phyloP scores from a whole-genome alignment of 768 basidiomycete genomes.

The Tubosaeta sp. region DNA sequence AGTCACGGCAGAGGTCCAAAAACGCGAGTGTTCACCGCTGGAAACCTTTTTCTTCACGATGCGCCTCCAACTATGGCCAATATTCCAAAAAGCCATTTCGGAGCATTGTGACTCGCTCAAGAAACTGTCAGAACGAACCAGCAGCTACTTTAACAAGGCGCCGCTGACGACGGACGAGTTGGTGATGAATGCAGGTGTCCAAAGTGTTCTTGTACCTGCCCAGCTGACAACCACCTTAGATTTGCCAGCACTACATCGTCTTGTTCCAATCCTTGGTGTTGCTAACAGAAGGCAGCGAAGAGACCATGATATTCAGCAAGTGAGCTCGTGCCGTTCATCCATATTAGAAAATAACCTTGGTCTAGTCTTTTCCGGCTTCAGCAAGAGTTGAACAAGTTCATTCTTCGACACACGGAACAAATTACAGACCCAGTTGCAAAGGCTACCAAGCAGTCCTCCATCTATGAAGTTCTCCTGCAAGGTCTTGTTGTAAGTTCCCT shows the following conservation, averaged over 20 bases:
- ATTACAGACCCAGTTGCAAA: constrained; percentile 55
- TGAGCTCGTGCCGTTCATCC: constrained; percentile 33
- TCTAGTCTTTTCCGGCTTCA: constrained; percentile 77
- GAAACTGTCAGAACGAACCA: constrained; percentile 70
- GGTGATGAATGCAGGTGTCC: constrained; percentile 52
- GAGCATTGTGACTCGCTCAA: constrained; percentile 80
- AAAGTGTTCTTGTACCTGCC: neutral
- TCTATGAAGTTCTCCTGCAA: constrained; percentile 76
- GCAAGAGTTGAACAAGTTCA: constrained; percentile 74
- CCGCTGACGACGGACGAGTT: constrained; percentile 61
- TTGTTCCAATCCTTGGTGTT: constrained; percentile 82
- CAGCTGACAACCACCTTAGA: constrained; percentile 32
- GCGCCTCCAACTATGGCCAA: constrained; percentile 87
- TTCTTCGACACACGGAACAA: constrained; percentile 67
- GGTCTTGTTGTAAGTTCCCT: constrained; percentile 61
- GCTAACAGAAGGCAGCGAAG: constrained; percentile 79
- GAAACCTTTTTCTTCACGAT: constrained; percentile 78
- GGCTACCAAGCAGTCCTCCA: constrained; percentile 63
- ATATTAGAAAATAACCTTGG: neutral
- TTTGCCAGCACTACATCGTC: constrained; percentile 71
- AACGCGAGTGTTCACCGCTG: constrained; percentile 72
- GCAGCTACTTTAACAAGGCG: constrained; percentile 60
- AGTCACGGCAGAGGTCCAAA: constrained; percentile 69
- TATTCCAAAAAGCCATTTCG: constrained; percentile 86
- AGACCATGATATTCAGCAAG: constrained; percentile 97